Percentiles rank a stretch among this genome's conserved stretches.
Conservation (phyloP, 306 rosid genomes). For the Prunus mira region DNA sequence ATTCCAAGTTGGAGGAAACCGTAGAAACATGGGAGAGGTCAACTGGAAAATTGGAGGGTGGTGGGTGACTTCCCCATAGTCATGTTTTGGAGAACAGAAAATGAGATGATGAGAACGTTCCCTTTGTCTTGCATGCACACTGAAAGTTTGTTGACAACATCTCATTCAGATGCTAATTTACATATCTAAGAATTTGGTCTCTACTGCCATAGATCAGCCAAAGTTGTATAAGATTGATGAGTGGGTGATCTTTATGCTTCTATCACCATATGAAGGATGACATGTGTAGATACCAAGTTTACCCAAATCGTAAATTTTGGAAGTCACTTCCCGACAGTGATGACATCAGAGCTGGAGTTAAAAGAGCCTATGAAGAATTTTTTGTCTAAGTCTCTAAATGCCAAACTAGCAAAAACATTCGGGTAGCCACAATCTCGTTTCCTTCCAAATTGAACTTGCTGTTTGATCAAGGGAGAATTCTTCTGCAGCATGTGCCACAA, state of each 20-base stretch:
- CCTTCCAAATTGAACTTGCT: neutral
- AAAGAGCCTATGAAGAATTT: neutral
- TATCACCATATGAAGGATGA: neutral
- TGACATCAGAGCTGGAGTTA: neutral
- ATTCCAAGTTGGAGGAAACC: too few species aligned
- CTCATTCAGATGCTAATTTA: neutral
- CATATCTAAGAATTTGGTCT: neutral
- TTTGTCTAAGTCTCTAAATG: neutral
- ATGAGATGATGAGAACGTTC: neutral
- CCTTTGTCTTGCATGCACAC: neutral
- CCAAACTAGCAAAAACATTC: neutral
- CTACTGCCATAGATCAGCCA: neutral
- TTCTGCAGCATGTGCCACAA: neutral
- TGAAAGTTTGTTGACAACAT: neutral
- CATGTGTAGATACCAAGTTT: neutral
- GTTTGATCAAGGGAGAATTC: slow-evolving; percentile 1
- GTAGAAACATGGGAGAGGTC: too few species aligned
- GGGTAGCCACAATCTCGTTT: neutral
- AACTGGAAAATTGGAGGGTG: too few species aligned
- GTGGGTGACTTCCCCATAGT: neutral
- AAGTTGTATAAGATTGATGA: neutral
- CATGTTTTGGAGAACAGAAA: neutral
- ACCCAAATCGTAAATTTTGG: neutral
- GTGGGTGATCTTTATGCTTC: neutral
- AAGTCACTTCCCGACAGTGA: neutral